Percentiles rank a stretch among this genome's conserved stretches.
Evolutionary conservation across 768 basidiomycete genomes (phyloP).

Genomic region (Boletus insuetus): DNA sequence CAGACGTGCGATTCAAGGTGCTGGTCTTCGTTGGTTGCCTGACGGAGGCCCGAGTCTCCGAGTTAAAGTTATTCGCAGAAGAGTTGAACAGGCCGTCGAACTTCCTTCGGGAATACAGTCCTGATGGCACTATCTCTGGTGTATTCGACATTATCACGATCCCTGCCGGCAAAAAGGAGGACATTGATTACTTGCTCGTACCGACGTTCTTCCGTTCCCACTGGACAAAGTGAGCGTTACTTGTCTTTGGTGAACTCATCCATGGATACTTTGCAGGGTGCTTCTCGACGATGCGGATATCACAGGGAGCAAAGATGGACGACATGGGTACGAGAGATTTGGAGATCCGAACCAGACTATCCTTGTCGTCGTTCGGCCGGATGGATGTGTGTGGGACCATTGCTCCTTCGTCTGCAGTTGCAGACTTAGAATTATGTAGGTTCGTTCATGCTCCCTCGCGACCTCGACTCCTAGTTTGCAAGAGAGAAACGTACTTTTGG

Average conservation of each 20-base stretch:
- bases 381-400: constrained; percentile 39
- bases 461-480: no score
- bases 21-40: not conserved
- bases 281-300: no score
- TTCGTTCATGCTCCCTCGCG: not conserved
- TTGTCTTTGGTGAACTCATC: no score
- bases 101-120: not conserved
- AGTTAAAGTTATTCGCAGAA: not conserved
- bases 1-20: not conserved
- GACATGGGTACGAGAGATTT: constrained; percentile 30
- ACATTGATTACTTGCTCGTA: not conserved
- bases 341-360: constrained; percentile 27
- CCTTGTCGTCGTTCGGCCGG: constrained; percentile 38
- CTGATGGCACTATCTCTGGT: not conserved
- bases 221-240: no score
- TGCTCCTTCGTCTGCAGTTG: constrained; percentile 17
- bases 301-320: constrained; percentile 1
- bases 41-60: not conserved
- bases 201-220: not conserved
- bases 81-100: not conserved
- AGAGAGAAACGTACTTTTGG: no score
- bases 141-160: not conserved
- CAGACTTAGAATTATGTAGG: no score
- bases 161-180: not conserved
- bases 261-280: no score